Evolutionary conservation across 257 asterid species (phyloP).

Genomic region (Datura wrightii): DNA sequence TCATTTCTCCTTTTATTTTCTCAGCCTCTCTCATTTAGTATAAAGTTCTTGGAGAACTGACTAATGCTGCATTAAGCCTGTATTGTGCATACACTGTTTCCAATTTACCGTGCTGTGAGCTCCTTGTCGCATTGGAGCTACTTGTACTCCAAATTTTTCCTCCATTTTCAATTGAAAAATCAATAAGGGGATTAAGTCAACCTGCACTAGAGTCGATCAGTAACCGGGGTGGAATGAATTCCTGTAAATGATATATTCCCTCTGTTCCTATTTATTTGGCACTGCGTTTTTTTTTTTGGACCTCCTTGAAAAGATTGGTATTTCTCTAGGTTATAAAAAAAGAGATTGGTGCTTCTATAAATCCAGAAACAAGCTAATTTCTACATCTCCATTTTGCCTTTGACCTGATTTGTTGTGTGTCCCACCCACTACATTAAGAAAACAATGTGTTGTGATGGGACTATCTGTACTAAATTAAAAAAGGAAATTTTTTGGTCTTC

Average conservation of each 20-base stretch:
- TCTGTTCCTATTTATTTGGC: neutral
- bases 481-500: neutral
- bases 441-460: constrained; percentile 16
- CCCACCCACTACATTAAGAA: neutral
- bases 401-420: neutral
- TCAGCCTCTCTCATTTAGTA: neutral
- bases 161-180: neutral
- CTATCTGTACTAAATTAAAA: neutral
- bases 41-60: constrained; percentile 6
- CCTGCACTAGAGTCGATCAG: neutral
- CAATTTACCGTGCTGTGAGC: neutral
- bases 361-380: too few relatives aligned
- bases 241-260: constrained; percentile 4
- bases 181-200: neutral
- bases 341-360: neutral
- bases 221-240: neutral
- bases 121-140: neutral
- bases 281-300: neutral
- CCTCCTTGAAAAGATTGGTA: neutral
- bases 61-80: constrained; percentile 8
- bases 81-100: neutral
- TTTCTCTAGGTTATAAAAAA: neutral
- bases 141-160: constrained; percentile 7
- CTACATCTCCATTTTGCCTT: neutral
- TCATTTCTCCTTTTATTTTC: constrained; percentile 13